These are phyloP conservation scores for Trapa bicornis DNA, from an alignment of 345 rosid species.

Conservation along the genomic window DNA sequence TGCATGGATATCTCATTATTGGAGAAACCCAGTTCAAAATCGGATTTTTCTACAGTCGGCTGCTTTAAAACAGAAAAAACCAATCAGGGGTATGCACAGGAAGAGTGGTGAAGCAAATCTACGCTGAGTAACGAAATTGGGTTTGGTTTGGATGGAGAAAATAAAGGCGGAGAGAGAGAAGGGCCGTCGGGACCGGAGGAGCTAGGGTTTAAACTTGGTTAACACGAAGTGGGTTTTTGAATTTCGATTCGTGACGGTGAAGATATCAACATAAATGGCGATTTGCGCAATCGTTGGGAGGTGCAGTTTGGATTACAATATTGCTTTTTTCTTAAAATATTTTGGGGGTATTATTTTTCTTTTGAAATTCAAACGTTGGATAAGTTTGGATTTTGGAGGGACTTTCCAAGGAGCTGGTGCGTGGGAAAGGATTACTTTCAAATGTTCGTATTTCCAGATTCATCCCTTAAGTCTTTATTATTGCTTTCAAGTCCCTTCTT, in stretches of 20 bases:
- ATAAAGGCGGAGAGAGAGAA: background rate
- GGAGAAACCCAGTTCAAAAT: slow-evolving; percentile 14
- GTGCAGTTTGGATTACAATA: background rate
- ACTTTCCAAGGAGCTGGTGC: background rate
- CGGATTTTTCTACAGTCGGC: slow-evolving; percentile 11
- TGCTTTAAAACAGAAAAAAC: slow-evolving; percentile 1
- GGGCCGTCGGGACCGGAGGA: background rate
- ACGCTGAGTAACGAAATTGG: background rate
- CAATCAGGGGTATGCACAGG: background rate
- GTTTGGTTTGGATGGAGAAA: background rate
- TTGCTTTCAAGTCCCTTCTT: background rate
- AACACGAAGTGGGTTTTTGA: background rate
- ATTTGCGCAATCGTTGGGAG: background rate
- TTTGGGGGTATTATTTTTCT: slow-evolving; percentile 1
- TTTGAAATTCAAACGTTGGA: slow-evolving; percentile 6
- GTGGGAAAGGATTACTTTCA: background rate
- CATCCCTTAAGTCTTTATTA: background rate
- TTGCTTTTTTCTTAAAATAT: background rate
- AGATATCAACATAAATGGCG: background rate
- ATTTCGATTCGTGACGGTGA: background rate
- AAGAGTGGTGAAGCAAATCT: background rate
- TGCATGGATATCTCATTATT: slow-evolving; percentile 25
- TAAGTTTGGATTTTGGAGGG: slow-evolving; percentile 11
- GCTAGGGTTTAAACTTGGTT: slow-evolving; percentile 6
- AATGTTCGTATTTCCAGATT: background rate